Percentiles rank a stretch among this genome's conserved stretches.
phyloP scores from a whole-genome alignment of 495 filamentous ascomycete species.

The Penicillium subrubescens region DNA sequence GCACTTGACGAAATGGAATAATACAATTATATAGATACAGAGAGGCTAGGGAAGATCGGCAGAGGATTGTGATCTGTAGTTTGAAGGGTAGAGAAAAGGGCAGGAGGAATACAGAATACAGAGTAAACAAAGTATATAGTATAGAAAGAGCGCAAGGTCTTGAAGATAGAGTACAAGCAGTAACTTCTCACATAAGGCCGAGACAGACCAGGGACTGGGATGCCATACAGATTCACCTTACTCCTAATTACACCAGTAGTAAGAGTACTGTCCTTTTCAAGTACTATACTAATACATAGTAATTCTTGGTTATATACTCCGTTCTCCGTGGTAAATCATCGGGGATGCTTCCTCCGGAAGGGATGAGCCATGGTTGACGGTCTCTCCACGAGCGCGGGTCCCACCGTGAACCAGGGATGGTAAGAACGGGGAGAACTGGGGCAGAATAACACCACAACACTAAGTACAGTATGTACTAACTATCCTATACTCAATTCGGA shows the following conservation, averaged over 20 bases:
- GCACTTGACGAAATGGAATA: constrained; percentile 7
- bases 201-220: not conserved
- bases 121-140: not conserved
- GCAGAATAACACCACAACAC: too few species aligned
- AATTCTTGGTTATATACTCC: not conserved
- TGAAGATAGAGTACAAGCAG: not conserved
- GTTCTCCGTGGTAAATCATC: not conserved
- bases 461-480: too few species aligned
- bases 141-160: not conserved
- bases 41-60: not conserved
- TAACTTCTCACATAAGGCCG: not conserved
- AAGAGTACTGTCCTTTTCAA: too few species aligned
- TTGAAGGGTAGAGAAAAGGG: not conserved
- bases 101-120: not conserved
- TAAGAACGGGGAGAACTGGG: not conserved
- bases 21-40: not conserved
- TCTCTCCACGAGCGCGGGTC: constrained; percentile 19
- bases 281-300: too few species aligned
- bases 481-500: too few species aligned
- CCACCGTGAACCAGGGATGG: constrained; percentile 26
- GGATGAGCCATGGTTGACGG: constrained; percentile 13
- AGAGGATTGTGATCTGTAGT: not conserved
- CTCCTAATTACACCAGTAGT: not conserved
- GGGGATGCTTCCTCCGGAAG: constrained; percentile 10
- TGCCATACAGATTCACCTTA: not conserved